Evolutionary conservation across 2,329 filamentous ascomycete genomes (phyloP).

Genomic region (Sarocladium brachiariae): DNA sequence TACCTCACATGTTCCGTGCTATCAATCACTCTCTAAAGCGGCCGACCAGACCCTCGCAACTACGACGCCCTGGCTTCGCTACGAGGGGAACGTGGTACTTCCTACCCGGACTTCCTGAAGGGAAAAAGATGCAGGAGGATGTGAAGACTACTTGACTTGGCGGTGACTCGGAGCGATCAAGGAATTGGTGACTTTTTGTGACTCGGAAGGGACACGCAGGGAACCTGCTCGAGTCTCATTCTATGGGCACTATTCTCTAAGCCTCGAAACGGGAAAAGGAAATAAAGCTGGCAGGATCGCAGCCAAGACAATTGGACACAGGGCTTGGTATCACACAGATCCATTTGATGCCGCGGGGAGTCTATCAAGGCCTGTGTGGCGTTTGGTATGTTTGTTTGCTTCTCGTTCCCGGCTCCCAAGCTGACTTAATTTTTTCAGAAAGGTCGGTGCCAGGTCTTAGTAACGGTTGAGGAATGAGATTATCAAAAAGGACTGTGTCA

Average conservation of each 20-base stretch:
- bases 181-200: slow-evolving; percentile 2
- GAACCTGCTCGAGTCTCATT: too few species aligned
- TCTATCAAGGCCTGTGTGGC: slow-evolving; percentile 1
- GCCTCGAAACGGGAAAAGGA: too few species aligned
- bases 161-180: background rate
- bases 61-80: background rate
- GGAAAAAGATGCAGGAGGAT: too few species aligned
- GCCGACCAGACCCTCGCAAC: slow-evolving; percentile 2
- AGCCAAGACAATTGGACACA: background rate
- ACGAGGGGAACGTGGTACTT: slow-evolving; percentile 8
- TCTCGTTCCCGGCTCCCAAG: background rate
- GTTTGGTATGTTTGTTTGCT: background rate
- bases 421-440: background rate
- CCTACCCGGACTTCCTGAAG: background rate
- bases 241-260: background rate
- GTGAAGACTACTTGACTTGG: too few species aligned
- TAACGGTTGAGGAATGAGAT: background rate
- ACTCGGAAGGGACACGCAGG: slow-evolving; percentile 4
- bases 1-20: too few species aligned
- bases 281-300: too few species aligned
- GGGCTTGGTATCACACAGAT: background rate
- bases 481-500: background rate
- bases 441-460: background rate
- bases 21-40: background rate
- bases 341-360: background rate